phyloP scores from a whole-genome alignment of 805 yeast genomes.

The Ogataea ganodermae region DNA sequence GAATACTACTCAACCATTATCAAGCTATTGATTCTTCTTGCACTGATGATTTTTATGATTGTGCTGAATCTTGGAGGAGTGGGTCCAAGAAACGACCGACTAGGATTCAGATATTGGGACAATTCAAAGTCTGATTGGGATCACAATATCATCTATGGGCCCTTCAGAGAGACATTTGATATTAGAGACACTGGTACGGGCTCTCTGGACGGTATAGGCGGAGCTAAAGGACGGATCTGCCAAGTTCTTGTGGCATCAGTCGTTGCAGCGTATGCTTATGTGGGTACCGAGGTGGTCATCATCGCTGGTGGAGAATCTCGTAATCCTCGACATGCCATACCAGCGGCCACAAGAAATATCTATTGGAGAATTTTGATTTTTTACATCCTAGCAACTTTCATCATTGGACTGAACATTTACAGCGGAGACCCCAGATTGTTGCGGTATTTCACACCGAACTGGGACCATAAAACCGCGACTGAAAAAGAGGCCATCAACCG shows the following conservation, averaged over 20 bases:
- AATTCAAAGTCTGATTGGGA: slow-evolving; percentile 48
- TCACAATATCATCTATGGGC: slow-evolving; percentile 58
- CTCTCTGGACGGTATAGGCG: slow-evolving; percentile 56
- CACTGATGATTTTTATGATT: slow-evolving; percentile 63
- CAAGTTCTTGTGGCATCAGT: slow-evolving; percentile 61
- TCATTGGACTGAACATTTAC: slow-evolving; percentile 71
- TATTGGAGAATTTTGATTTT: slow-evolving; percentile 69
- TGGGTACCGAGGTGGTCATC: slow-evolving; percentile 81
- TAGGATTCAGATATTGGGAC: slow-evolving; percentile 78
- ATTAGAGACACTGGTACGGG: slow-evolving; percentile 61
- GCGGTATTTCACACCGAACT: slow-evolving; percentile 47
- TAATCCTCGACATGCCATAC: slow-evolving; percentile 75
- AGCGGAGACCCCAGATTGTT: slow-evolving; percentile 76
- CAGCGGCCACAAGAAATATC: slow-evolving; percentile 73
- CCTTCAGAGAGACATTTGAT: slow-evolving; percentile 73
- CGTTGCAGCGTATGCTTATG: slow-evolving; percentile 72
- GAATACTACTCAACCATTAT: slow-evolving; percentile 63
- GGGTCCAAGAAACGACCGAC: slow-evolving; percentile 40
- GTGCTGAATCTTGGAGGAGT: slow-evolving; percentile 63
- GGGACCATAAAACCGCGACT: slow-evolving; percentile 23
- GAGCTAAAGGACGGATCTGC: slow-evolving; percentile 59
- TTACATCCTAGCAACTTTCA: slow-evolving; percentile 65
- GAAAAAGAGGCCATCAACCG: slow-evolving; percentile 6
- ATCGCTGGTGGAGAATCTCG: slow-evolving; percentile 86
- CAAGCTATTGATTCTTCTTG: slow-evolving; percentile 54